Conservation (phyloP, 257 asterid genomes). For the Eustoma russellianum region DNA sequence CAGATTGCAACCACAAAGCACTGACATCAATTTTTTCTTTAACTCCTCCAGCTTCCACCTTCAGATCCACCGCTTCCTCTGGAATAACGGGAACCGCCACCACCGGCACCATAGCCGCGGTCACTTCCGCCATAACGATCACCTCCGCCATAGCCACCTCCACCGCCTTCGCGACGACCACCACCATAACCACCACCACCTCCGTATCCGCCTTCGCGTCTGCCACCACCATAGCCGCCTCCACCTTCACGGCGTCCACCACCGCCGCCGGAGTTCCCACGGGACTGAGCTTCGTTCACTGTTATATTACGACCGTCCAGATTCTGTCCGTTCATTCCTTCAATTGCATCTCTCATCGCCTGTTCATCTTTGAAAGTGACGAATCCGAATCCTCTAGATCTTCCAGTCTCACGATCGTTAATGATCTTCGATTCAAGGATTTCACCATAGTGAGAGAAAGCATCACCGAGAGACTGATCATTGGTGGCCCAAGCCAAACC, state of each 20-base stretch:
- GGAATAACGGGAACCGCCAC: neutral
- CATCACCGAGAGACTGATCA: slow-evolving; percentile 50
- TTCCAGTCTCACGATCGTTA: neutral
- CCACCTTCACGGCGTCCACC: neutral
- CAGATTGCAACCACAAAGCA: too few relatives aligned
- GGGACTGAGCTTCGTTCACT: slow-evolving; percentile 11
- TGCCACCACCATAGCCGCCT: neutral
- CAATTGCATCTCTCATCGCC: slow-evolving; percentile 4
- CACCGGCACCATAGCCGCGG: neutral
- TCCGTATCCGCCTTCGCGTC: neutral
- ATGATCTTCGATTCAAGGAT: slow-evolving; percentile 52
- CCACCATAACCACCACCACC: neutral
- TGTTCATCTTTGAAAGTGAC: slow-evolving; percentile 2
- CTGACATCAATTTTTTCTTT: too few relatives aligned
- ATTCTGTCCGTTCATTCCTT: slow-evolving; percentile 8
- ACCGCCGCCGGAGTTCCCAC: neutral
- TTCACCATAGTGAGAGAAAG: slow-evolving; percentile 62
- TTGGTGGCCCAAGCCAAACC: slow-evolving; percentile 92
- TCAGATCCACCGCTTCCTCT: neutral
- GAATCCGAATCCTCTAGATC: slow-evolving; percentile 1
- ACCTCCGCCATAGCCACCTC: too few relatives aligned
- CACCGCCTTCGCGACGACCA: too few relatives aligned
- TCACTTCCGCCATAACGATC: neutral
- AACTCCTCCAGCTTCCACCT: neutral
- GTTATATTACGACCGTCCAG: slow-evolving; percentile 9